Base-by-base conservation (phyloP, 2,329 filamentous ascomycete species). In the Beauveria scarabaeidicola region DNA sequence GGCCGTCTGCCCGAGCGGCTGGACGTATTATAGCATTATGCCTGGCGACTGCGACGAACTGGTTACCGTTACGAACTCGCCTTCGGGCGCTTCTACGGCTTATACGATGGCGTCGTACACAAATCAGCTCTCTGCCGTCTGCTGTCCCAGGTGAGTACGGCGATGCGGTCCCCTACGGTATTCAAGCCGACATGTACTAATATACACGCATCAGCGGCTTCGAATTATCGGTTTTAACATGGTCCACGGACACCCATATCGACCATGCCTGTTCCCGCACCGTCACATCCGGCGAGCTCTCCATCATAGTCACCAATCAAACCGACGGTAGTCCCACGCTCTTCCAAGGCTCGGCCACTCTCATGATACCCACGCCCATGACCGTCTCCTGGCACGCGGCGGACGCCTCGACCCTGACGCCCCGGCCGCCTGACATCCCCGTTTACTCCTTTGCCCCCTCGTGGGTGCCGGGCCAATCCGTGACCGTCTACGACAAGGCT, bases 1-100 rank as follows among this genome's bases (percentile, higher is more conserved):
- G 25, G 58, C 19, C 15, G 58, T 60, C 44, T 60, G 58, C 38
- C 58, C 58, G 10, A 36, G 17, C 11, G 58, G 52, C 21, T 60
- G 58, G 58, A 60, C 52, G 8, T 60, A 60, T 23, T 60, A 56
- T 21, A 60, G 44, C 27, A 52, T 60, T 1, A 23, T 55, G 7
- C 29, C 43, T 9, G 58, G 32, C 5, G 29, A 46, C n/a, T 38
- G n/a, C 5, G 50, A 19, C 7, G 27, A 54, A 6, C 4, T 21
- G 36, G 15, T 23, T 3, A 13, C n/a, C 4, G 2, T 27, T 9
- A 27, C 36, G 25, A 36, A 23, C 6, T n/a, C 48, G 0, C 1
- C 13, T 23, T 10, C 52, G 27, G 40, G 19, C 5, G 17, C 15
- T 10, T 15, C 10, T 27, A 19, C 23, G 13, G 13, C 52, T 3